phyloP scores from a whole-genome alignment of 768 basidiomycete genomes.

The Pisolithus marmoratus region DNA sequence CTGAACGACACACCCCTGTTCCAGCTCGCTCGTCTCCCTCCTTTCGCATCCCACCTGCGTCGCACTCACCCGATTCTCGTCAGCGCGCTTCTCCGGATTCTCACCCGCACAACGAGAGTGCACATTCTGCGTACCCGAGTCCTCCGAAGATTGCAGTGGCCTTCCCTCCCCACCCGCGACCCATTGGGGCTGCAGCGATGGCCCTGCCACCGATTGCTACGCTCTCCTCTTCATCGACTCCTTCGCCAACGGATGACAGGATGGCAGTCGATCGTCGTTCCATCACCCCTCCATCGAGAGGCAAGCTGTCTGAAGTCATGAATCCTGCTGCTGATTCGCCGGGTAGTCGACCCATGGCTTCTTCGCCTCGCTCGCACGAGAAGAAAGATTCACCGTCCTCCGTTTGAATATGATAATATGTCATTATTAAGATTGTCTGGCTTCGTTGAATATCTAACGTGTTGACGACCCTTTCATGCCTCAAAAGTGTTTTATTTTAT shows the following conservation, averaged over 20 bases:
- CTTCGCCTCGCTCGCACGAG: slow-evolving; percentile 40
- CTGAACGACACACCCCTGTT: slow-evolving; percentile 50
- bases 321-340: slow-evolving; percentile 47
- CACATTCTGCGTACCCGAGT: slow-evolving; percentile 32
- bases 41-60: slow-evolving; percentile 64
- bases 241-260: slow-evolving; percentile 43
- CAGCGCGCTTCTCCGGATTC: slow-evolving; percentile 56
- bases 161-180: slow-evolving; percentile 71
- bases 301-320: slow-evolving; percentile 49
- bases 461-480: background rate
- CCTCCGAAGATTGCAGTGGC: slow-evolving; percentile 53
- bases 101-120: slow-evolving; percentile 36
- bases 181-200: slow-evolving; percentile 55
- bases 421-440: too few relatives aligned
- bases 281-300: slow-evolving; percentile 43
- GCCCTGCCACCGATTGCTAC: slow-evolving; percentile 69
- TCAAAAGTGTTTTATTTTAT: background rate
- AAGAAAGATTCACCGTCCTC: slow-evolving; percentile 26
- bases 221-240: slow-evolving; percentile 55
- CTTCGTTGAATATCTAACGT: background rate
- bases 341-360: slow-evolving; percentile 46
- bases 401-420: slow-evolving; percentile 7
- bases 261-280: slow-evolving; percentile 38
- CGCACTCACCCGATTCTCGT: slow-evolving; percentile 65
- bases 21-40: slow-evolving; percentile 67